Evolutionary conservation across 345 rosid species (phyloP), one percentile per base, ranked within the genome.

Genomic region (Brassica incana): DNA sequence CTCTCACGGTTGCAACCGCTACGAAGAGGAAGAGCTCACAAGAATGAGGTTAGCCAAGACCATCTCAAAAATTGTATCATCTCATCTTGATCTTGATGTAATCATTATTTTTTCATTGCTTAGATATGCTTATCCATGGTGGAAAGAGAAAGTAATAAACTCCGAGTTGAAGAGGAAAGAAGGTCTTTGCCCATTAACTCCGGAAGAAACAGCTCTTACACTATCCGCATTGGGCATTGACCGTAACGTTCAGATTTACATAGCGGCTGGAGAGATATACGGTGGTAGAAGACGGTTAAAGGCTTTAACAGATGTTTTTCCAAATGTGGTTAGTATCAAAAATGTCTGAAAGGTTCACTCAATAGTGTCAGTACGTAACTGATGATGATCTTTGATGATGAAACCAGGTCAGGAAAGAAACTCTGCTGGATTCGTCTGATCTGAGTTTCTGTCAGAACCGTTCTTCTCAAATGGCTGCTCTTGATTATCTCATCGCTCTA

Each of bases 71-170:
- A n/a, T n/a, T n/a, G n/a, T n/a, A n/a, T n/a, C n/a, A n/a, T n/a
- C n/a, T n/a, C n/a, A n/a, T n/a, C n/a, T n/a, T n/a, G n/a, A n/a
- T n/a, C n/a, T n/a, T n/a, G n/a, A n/a, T n/a, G n/a, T n/a, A n/a
- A n/a, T n/a, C n/a, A n/a, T n/a, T n/a, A n/a, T n/a, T n/a, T n/a
- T n/a, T n/a, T n/a, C n/a, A n/a, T 60, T 72, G 45, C 62, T 61
- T 87, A 92, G 97, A 83, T 90, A 92, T 88, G 97, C 97, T 72
- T 90, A 92, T 86, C 97, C 93, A 2, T 92, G 95, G 97, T 92
- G 97, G 95, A 92, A 92, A 74, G 97, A 92, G 84, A 92, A 92
- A 84, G 84, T 90, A 62, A 89, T 92, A 79, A 83, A 92, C 81
- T 92, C 97, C 0, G 95, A 90, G 69, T 77, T 87, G 86, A 92